Conservation (phyloP, 805 yeast genomes). For the Grigorovia humatica region DNA sequence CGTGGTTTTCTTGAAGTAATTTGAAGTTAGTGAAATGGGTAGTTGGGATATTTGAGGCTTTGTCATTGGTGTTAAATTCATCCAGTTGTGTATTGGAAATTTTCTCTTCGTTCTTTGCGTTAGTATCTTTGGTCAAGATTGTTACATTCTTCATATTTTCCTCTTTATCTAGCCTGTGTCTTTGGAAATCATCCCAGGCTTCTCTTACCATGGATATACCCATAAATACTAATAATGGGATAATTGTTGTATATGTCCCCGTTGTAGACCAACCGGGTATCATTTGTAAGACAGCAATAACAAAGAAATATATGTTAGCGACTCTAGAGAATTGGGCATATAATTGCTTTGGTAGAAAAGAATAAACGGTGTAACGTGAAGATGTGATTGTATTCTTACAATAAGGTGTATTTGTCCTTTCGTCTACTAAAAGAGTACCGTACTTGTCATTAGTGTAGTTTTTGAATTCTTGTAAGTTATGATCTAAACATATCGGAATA, state of each 20-base stretch:
- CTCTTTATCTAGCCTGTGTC: conserved; percentile 75
- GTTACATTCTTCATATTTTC: conserved; percentile 57
- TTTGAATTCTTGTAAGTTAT: conserved; percentile 20
- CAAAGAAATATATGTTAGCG: conserved; percentile 84
- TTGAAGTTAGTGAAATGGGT: conserved; percentile 18
- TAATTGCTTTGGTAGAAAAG: conserved; percentile 81
- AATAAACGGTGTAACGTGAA: conserved; percentile 69
- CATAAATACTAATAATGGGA: conserved; percentile 79
- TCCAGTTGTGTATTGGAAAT: neutral
- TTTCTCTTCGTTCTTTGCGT: neutral
- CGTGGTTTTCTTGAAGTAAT: conserved; percentile 11
- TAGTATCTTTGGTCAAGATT: conserved; percentile 25
- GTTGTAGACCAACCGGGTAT: conserved; percentile 97
- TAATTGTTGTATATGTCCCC: conserved; percentile 87
- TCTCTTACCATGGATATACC: conserved; percentile 84
- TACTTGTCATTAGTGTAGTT: conserved; percentile 9
- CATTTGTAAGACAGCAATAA: conserved; percentile 88
- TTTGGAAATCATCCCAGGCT: conserved; percentile 84
- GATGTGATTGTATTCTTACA: conserved; percentile 66
- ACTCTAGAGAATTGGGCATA: conserved; percentile 85
- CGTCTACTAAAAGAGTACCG: conserved; percentile 45
- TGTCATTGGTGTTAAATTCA: neutral
- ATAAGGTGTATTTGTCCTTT: conserved; percentile 50
- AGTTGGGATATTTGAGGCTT: neutral
- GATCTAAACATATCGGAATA: conserved; percentile 52